Evolutionary conservation across 345 rosid species (phyloP), one percentile per base, ranked within the genome.

Genomic region (Viola odorata): DNA sequence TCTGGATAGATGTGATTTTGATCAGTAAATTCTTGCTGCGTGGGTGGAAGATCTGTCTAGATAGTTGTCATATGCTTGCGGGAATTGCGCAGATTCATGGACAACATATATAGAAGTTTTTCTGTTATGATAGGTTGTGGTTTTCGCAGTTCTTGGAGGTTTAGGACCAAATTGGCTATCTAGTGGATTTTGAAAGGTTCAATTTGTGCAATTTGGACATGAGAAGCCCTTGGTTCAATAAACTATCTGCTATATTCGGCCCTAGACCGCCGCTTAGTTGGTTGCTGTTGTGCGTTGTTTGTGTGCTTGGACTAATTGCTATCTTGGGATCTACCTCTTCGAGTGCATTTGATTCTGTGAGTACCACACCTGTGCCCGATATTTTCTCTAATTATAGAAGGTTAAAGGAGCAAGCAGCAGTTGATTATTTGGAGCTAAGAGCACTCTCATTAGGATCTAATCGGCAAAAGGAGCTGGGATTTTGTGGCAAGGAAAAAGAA

Each of bases 401-500:
- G 84, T 82, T 94, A 52, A 94, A 91, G 73, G 97, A 94, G 82
- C 95, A 85, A 81, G 84, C 91, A 6, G 86, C 83, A n/a, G 79
- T 81, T 59, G 97, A 94, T 74, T 90, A 83, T 82, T 76, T 85
- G 40, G 96, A 88, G 69, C 77, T 88, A 5, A 83, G 78, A 69
- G 78, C 92, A 57, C 81, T 91, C 54, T 79, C 91, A 0, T 62
- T 69, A 37, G 92, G 87, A 37, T 80, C 84, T 68, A 75, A 64
- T 52, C 68, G 71, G 62, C 78, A 75, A 17, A 85, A 69, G 54
- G 97, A 88, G 72, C 77, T 86, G 49, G 72, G 73, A 48, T 70
- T 94, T 48, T 94, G 99, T 76, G 91, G 88, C 71, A 94, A 85
- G 79, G 97, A 91, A 64, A 84, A 80, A 74, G 99, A 91, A 72